Conservation (phyloP, 2,329 filamentous ascomycete genomes). For the Coleophoma crateriformis region DNA sequence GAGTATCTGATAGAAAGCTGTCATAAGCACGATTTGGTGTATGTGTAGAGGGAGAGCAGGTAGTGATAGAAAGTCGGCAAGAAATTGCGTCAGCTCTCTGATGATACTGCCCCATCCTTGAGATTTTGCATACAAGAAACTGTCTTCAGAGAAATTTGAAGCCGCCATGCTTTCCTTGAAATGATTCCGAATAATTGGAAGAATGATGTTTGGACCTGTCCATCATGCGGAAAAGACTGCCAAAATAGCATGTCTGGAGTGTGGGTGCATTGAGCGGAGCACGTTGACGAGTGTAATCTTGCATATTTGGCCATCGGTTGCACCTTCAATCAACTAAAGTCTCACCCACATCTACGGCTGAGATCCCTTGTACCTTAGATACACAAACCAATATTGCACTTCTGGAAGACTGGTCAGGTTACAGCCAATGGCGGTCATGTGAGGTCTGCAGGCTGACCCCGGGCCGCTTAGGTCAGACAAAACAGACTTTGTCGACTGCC, state of each 20-base stretch:
- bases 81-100: not conserved
- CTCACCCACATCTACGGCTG: not conserved
- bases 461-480: too few relatives aligned
- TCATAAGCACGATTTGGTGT: not conserved
- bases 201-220: not conserved
- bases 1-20: constrained; percentile 2
- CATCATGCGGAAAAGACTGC: not conserved
- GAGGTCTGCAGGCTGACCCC: too few relatives aligned
- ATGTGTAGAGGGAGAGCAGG: constrained; percentile 2
- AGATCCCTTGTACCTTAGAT: not conserved
- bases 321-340: not conserved
- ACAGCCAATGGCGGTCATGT: too few relatives aligned
- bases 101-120: not conserved
- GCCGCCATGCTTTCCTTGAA: not conserved
- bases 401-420: too few relatives aligned
- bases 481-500: too few relatives aligned
- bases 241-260: not conserved
- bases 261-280: not conserved
- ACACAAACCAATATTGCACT: not conserved
- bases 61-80: constrained; percentile 2
- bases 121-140: not conserved
- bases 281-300: not conserved
- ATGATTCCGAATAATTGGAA: too few relatives aligned
- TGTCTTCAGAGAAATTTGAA: not conserved
- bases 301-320: not conserved